A percentile compares a stretch with the other conserved stretches of the same genome.
Conservation (phyloP, 1,284 basidiomycete species). For the Tylopilus sp. region DNA sequence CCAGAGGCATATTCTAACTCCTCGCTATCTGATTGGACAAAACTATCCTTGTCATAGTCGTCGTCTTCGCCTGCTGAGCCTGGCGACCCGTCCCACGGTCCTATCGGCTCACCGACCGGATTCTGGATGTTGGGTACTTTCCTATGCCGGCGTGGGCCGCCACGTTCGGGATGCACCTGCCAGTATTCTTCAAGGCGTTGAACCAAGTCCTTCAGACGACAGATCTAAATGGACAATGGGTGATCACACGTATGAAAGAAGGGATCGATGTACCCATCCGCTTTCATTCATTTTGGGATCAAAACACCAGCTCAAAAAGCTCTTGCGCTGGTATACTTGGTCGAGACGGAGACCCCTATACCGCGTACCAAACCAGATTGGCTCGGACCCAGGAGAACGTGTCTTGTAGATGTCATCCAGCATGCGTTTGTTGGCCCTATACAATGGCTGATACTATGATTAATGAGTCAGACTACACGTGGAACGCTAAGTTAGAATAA, state of each 20-base stretch:
- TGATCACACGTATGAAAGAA: background rate
- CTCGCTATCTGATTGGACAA: conserved; percentile 13
- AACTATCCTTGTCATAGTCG: conserved; percentile 7
- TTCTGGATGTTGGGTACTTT: conserved; percentile 8
- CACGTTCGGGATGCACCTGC: conserved; percentile 11
- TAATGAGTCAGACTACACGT: background rate
- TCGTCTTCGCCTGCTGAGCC: conserved; percentile 16
- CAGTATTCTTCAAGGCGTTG: conserved; percentile 12
- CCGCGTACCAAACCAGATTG: conserved; percentile 21
- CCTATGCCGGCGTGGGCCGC: conserved; percentile 2
- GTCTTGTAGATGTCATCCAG: conserved; percentile 17
- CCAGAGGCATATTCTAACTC: background rate
- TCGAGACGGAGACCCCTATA: conserved; percentile 19
- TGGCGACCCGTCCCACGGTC: conserved; percentile 11
- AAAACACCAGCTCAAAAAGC: conserved; percentile 11
- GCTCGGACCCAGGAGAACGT: conserved; percentile 26
- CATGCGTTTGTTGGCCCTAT: conserved; percentile 7
- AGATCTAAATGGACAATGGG: conserved; percentile 3
- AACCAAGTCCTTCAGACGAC: conserved; percentile 12
- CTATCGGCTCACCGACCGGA: conserved; percentile 16
- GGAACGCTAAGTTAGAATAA: background rate
- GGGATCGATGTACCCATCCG: conserved; percentile 8
- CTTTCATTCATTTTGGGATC: background rate
- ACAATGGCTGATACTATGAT: conserved; percentile 14
- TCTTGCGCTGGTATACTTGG: conserved; percentile 10